A percentile compares a stretch with the other conserved stretches of the same genome.
These are phyloP conservation scores for Capronia coronata DNA, from an alignment of 2,329 filamentous ascomycete species.

Conservation along the genomic window DNA sequence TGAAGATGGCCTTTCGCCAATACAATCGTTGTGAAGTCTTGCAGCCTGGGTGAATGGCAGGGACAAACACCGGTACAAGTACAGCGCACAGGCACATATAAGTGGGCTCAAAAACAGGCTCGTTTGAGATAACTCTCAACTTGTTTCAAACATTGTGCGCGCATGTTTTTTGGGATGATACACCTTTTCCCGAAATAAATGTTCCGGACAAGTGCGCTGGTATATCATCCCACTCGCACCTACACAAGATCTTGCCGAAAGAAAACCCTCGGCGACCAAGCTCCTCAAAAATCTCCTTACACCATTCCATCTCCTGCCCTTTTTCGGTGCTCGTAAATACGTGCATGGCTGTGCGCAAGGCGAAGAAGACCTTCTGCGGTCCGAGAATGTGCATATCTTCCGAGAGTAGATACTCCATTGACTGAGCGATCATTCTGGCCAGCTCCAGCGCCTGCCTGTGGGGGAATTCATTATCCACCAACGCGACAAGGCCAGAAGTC, in stretches of 20 bases:
- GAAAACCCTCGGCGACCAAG: slow-evolving; percentile 9
- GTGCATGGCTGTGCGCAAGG: slow-evolving; percentile 9
- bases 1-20: too few species aligned
- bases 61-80: too few species aligned
- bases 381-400: slow-evolving; percentile 10
- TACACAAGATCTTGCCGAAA: slow-evolving; percentile 9
- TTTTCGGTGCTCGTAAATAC: slow-evolving; percentile 2
- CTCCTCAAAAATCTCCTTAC: slow-evolving; percentile 6
- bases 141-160: too few species aligned
- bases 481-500: background rate
- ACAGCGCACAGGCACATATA: too few species aligned
- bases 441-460: slow-evolving; percentile 2
- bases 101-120: too few species aligned
- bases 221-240: slow-evolving; percentile 14
- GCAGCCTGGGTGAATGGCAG: too few species aligned
- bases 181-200: too few species aligned
- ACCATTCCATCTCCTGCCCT: background rate
- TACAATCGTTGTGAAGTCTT: too few species aligned
- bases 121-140: too few species aligned
- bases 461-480: background rate
- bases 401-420: slow-evolving; percentile 14
- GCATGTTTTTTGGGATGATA: too few species aligned
- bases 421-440: slow-evolving; percentile 7
- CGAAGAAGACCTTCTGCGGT: slow-evolving; percentile 7
- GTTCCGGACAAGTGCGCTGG: slow-evolving; percentile 4